Evolutionary conservation across 371 early-diverging fungal genomes (phyloP).

Genomic region (Saksenaea vasiformis): DNA sequence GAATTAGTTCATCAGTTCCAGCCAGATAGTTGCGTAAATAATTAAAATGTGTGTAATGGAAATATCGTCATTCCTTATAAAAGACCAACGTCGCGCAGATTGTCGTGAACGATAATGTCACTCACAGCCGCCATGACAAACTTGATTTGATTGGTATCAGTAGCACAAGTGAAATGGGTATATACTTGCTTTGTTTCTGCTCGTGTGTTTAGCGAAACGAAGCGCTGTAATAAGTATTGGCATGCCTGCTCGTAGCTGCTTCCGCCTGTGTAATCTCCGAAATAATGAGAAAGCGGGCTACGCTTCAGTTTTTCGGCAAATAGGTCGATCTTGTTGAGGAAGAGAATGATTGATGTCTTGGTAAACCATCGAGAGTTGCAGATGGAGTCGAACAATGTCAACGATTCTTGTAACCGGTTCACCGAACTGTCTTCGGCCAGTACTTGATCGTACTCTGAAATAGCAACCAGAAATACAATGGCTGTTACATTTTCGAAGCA

Average conservation of each 20-base stretch:
- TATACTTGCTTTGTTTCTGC: slow-evolving; percentile 48
- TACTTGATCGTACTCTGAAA: slow-evolving; percentile 93
- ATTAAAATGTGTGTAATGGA: neutral
- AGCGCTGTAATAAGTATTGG: slow-evolving; percentile 46
- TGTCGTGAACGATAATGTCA: slow-evolving; percentile 71
- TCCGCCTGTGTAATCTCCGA: slow-evolving; percentile 73
- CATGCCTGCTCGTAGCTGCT: slow-evolving; percentile 67
- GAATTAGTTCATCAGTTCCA: neutral
- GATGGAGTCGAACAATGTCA: slow-evolving; percentile 76
- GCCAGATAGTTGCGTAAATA: neutral
- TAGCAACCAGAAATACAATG: slow-evolving; percentile 91
- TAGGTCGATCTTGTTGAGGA: slow-evolving; percentile 84
- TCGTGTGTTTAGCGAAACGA: slow-evolving; percentile 43
- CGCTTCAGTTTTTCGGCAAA: slow-evolving; percentile 70
- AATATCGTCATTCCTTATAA: slow-evolving; percentile 35
- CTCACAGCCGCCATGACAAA: slow-evolving; percentile 77
- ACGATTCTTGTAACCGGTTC: slow-evolving; percentile 65
- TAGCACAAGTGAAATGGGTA: slow-evolving; percentile 62
- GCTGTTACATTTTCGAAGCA: slow-evolving; percentile 96
- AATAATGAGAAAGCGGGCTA: slow-evolving; percentile 66
- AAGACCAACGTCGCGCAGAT: slow-evolving; percentile 65
- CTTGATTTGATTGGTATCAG: slow-evolving; percentile 75
- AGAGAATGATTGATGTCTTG: slow-evolving; percentile 80
- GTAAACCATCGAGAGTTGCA: slow-evolving; percentile 80
- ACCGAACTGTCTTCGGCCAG: slow-evolving; percentile 90